These are phyloP conservation scores for Didymella segeticola DNA, from an alignment of 2,329 filamentous ascomycete genomes.

Conservation along the genomic window DNA sequence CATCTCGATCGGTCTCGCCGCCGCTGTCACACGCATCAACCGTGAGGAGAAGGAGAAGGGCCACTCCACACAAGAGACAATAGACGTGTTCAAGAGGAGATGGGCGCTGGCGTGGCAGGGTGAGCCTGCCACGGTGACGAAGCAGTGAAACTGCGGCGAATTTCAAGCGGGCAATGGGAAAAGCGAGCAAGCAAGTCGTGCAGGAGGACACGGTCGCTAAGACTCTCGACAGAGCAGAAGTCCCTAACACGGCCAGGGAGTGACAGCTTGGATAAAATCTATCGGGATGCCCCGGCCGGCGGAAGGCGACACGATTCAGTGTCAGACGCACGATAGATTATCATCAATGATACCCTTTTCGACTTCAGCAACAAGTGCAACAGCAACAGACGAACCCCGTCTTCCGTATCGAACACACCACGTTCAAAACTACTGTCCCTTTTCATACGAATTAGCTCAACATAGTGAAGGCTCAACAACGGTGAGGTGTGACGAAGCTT, in stretches of 20 bases:
- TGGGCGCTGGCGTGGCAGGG: constrained; percentile 40
- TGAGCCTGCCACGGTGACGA: neutral
- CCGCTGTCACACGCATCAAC: constrained; percentile 50
- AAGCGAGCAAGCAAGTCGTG: neutral
- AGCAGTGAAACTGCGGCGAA: neutral
- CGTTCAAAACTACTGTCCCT: neutral
- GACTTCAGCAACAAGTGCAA: neutral
- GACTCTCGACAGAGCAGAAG: neutral
- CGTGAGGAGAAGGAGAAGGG: constrained; percentile 59
- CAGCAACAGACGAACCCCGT: neutral
- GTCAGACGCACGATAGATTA: neutral
- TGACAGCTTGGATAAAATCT: neutral
- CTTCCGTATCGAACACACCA: neutral
- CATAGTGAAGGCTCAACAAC: neutral
- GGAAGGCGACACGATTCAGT: neutral
- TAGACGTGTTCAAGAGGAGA: constrained; percentile 52
- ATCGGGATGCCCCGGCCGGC: neutral
- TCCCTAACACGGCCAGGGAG: neutral
- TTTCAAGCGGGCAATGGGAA: neutral
- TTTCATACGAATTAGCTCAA: too few species aligned
- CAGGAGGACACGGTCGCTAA: neutral
- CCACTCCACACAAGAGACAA: constrained; percentile 44
- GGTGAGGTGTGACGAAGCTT: neutral
- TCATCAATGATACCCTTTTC: constrained; percentile 11
- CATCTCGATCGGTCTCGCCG: constrained; percentile 54